Evolutionary conservation across 352 stramenopile species (phyloP), one percentile per base, ranked within the genome.

Genomic region (Pythium plurisporium): DNA sequence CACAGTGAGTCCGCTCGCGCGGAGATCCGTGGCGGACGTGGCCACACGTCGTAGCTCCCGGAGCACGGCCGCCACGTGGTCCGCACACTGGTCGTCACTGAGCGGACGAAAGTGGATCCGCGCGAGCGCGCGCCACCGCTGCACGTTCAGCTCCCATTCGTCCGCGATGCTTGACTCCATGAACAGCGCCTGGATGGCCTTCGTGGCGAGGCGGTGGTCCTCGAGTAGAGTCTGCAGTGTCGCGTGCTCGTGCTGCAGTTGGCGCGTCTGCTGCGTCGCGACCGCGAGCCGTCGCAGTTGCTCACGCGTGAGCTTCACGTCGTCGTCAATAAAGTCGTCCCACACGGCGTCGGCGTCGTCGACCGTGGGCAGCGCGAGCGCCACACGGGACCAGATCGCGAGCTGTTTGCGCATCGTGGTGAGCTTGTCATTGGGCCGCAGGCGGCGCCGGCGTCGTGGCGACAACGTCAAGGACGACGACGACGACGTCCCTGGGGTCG

Each of bases 241-340:
- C 5, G 29, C 44, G 27, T 40, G 27, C 17, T 51, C 44, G 4
- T 17, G 5, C 7, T 26, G 17, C 11, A 40, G n/a, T 3, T 11
- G 27, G 7, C 27, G 25, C 27, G 15, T 33, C 12, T 40, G 6
- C 15, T 26, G 26, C 2, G 27, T 20, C 4, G 29, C 44, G 2
- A 25, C 17, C 6, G 5, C 12, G 14, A 50, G 27, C 5, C 26
- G 26, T 3, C 44, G 43, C 8, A 62, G n/a, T 2, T 43, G 14
- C 1, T 19, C 27, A 11, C 55, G 44, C 4, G 55, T 26, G 25
- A 25, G 34, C 44, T 55, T 49, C 1, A 36, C 23, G 27, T 62
- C 55, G 26, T 33, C 55, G 27, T 49, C 36, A 17, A 62, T 8
- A 37, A 37, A 55, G n/a, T 41, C 45, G 27, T 62, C 54, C 44